Evolutionary conservation across 495 filamentous ascomycete species (phyloP), one percentile per base, ranked within the genome.

Genomic region (Aspergillus avenaceus): DNA sequence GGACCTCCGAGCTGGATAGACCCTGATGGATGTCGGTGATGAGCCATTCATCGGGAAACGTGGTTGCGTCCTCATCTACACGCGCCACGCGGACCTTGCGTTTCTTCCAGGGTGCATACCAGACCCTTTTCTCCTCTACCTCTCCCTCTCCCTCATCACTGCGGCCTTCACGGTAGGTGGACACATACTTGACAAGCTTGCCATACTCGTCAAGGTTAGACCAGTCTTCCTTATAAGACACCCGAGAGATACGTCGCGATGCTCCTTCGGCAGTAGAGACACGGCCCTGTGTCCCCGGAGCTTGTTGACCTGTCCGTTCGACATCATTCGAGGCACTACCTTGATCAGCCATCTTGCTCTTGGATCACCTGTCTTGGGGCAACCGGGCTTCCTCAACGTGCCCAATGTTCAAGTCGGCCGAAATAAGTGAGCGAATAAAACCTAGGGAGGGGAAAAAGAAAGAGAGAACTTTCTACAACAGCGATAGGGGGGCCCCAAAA

Each of bases 41-140:
- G 40, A 87, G 77, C 87, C 86, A 90, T 9, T 87, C 82, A 18
- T 81, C 79, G 1, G 85, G 84, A 21, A 81, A 81, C 29, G 73
- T 66, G 44, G 72, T 72, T 8, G 45, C 59, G 28, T 60, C 64
- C 4, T 63, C 53, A 18, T 66, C 67, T 5, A 57, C 29, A 32
- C 49, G 47, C 29, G 71, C 68, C 32, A 73, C 49, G 61, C 72
- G 81, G 47, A 86, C 79, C 50, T 60, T 68, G 52, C 60, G 64
- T 54, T 78, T 75, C 65, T 74, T 85, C 79, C 78, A 82, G 12
- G 79, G 79, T 26, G 75, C 75, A 52, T 80, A 81, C 71, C 72
- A 75, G 21, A 73, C 28, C 8, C 72, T 60, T 44, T 68, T 70
- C 59, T 66, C 59, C 47, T 66, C 55, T 6, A 65, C 56, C 2